Evolutionary conservation across 2,329 filamentous ascomycete species (phyloP), one percentile per base, ranked within the genome.

Genomic region (Lachnellula arida): DNA sequence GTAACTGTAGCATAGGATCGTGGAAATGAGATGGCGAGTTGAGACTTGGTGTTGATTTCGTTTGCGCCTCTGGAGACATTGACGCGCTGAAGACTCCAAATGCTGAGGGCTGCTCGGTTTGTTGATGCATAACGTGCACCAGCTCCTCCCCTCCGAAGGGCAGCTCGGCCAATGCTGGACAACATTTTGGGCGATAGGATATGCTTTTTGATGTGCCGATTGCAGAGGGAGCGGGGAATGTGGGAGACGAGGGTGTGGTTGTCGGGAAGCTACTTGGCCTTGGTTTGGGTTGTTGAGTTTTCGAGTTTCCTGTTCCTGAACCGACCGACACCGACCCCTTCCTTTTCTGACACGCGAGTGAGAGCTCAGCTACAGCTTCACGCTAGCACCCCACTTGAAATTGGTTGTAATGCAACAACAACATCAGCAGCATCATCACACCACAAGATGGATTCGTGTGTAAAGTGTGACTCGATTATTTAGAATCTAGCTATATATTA

Each of bases 161-260:
- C 63, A 28, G 66, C 63, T 53, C 70, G 67, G 53, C 68, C 65
- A 55, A 68, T 65, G 46, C 59, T 61, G 44, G 67, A 66, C 52
- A 71, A 57, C 71, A 72, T 72, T 52, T 48, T 62, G 44, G 51
- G 32, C 44, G 46, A 28, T 17, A 34, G 32, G 32, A 28, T 17
- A 19, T 25, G 22, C 19, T 19, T 54, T 34, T 22, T 4, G 49
- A 51, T 56, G 51, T 54, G 39, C 42, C 46, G 46, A 39, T 53
- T 50, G 53, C 11, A 12, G 42, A 12, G n/a, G 7, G 53, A 12
- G 28, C 11, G n/a, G 7, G 47, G 56, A 58, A 47, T 51, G 42
- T 42, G 57, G 53, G 46, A 49, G 54, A 55, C 35, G 43, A 37
- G 52, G 48, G 42, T 47, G 32, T 32, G 35, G 22, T 32, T 25